Base-by-base conservation (phyloP, 75 land plant genomes). In the Cupressus sempervirens region DNA sequence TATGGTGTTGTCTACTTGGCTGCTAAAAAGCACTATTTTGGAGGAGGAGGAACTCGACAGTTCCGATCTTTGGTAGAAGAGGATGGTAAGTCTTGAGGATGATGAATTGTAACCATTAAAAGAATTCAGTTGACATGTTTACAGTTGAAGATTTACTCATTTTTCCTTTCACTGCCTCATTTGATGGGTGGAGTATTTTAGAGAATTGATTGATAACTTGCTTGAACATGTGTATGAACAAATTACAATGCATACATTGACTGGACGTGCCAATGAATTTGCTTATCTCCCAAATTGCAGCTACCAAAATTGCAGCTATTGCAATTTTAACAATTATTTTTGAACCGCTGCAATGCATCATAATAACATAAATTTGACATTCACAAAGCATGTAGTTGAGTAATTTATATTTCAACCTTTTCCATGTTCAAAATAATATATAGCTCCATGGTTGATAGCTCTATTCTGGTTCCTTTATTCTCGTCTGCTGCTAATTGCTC, bases 1-100 rank as follows among this genome's bases (percentile, higher is more conserved):
- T 95, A 95, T 88, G 96, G 96, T 30, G 94, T 95, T 8, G 12
- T 91, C 62, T 95, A 93, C 85, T 83, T 95, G 83, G 95, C 95
- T 41, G 93, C 87, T 40, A 95, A 93, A 88, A 95, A 92, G 86
- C 86, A 90, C 81, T 87, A 85, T 67, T 88, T 91, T 82, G 92
- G 96, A 32, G 90, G 86, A 29, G 89, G 89, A 52, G 92, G 89
- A 36, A 91, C 87, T 12, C 76, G 89, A 34, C 93, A 92, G 16
- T 76, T 95, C 84, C 91, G 89, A 76, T 83, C 83, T 76, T n/a
- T 95, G 74, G 90, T 95, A 6, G 96, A 95, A 54, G 95, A 93
- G 82, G 95, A 95, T 86, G 88, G 88, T 87, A 86, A 34, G 87
- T 82, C 48, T 54, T 12, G 74, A 72, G 32, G 14, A 32, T 72